Percentiles rank a stretch among this genome's conserved stretches.
Conservation (phyloP, 441 rosid species). For the Geranium incanum region DNA sequence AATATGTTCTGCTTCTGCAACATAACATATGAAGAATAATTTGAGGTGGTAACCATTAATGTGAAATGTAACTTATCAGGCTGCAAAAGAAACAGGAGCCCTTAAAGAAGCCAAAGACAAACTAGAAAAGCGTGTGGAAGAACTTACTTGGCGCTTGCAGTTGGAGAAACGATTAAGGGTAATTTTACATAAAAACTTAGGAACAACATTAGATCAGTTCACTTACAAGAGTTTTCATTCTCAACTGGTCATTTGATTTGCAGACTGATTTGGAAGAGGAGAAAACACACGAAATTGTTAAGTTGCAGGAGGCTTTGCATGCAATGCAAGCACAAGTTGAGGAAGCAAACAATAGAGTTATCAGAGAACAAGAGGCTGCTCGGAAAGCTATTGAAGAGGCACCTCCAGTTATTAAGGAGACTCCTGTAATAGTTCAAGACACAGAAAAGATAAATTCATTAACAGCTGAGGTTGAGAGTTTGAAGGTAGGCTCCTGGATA, state of each 20-base stretch:
- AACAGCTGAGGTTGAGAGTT: constrained; percentile 61
- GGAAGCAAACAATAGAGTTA: constrained; percentile 61
- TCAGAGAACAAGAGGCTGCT: constrained; percentile 84
- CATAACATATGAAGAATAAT: constrained; percentile 18
- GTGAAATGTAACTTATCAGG: constrained; percentile 40
- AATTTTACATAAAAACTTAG: constrained; percentile 15
- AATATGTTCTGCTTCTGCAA: constrained; percentile 5
- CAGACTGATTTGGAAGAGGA: constrained; percentile 95
- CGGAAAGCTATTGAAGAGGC: constrained; percentile 84
- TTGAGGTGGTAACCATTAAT: constrained; percentile 15
- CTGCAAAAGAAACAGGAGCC: constrained; percentile 97
- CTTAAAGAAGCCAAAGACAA: constrained; percentile 96
- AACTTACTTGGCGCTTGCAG: constrained; percentile 95
- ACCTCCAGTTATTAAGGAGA: constrained; percentile 67
- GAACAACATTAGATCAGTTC: neutral
- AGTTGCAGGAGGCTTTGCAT: constrained; percentile 66
- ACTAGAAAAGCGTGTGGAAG: constrained; percentile 98
- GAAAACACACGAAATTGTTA: constrained; percentile 78
- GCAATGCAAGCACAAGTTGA: constrained; percentile 63
- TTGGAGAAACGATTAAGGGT: constrained; percentile 96
- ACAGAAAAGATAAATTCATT: constrained; percentile 62
- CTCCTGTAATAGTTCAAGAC: constrained; percentile 80
- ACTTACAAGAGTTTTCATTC: constrained; percentile 16
- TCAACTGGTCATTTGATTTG: constrained; percentile 21
- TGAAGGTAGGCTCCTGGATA: constrained; percentile 52